Base-by-base conservation (phyloP, 2,329 filamentous ascomycete species). In the Colletotrichum eremochloae region DNA sequence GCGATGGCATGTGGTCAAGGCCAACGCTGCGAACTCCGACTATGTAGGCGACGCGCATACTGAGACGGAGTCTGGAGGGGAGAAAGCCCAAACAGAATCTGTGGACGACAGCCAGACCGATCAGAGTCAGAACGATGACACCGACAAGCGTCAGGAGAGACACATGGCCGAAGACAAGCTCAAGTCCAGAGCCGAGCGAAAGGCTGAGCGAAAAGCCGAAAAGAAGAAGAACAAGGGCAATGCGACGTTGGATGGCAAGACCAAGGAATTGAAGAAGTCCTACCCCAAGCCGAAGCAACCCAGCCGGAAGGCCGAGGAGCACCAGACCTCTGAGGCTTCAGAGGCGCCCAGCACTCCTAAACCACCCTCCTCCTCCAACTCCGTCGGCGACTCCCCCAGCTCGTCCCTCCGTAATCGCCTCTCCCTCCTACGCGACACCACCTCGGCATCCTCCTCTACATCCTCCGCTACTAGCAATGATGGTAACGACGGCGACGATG, bases 1-100 rank as follows among this genome's bases (percentile, higher is more conserved):
- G 29, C 80, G 81, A 4, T 83, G 80, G 80, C 76, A 78, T 46
- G 57, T 75, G n/a, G 76, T 82, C 48, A 76, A 79, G 67, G 67
- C 76, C n/a, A 74, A 76, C 42, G n/a, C 55, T 15, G 73, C 70
- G 15, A 75, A 73, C 56, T 68, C 58, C 1, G 63, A 67, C 31
- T 56, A 63, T 12, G 62, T 24, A 46, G 53, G 62, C 58, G 65
- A 68, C 20, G 29, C 52, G 15, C 58, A 58, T 18, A 60, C 46
- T 14, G 46, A 46, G 18, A 60, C 61, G 7, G 60, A 46, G 29
- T 48, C 42, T 36, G 60, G 18, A 40, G 46, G 2, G 38, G 31
- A 40, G 20, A 20, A 33, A 7, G 3, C n/a, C 8, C 44, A 52
- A 20, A 29, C 33, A 20, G 46, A 40, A 6, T 40, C 46, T 20